Percentiles rank a stretch among this genome's conserved stretches.
Conservation (phyloP, 148 eudicot species). For the Camellia japonica region DNA sequence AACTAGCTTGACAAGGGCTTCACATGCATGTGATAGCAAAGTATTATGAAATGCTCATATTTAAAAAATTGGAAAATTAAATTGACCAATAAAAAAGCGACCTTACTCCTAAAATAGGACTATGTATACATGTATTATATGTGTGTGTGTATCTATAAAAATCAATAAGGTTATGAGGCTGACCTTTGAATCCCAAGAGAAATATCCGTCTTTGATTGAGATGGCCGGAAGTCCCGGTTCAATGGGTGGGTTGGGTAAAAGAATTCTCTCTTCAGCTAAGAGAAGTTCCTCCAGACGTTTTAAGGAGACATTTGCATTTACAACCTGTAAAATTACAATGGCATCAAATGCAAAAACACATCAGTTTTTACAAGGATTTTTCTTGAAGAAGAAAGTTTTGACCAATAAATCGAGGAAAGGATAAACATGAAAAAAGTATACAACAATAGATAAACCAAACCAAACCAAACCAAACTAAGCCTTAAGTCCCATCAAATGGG, state of each 20-base stretch:
- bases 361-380: not conserved
- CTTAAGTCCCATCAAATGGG: too few species aligned
- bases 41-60: not conserved
- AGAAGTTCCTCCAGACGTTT: slow-evolving; percentile 92
- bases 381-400: not conserved
- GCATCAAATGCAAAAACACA: not conserved
- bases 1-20: not conserved
- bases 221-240: slow-evolving; percentile 76
- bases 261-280: slow-evolving; percentile 82
- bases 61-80: not conserved
- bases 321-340: slow-evolving; percentile 47
- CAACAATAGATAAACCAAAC: not conserved
- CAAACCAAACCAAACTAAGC: too few species aligned
- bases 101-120: too few species aligned
- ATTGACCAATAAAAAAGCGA: not conserved
- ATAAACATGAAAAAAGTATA: not conserved
- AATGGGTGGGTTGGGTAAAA: slow-evolving; percentile 81
- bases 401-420: not conserved
- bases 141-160: too few species aligned
- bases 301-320: slow-evolving; percentile 89
- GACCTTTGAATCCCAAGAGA: slow-evolving; percentile 97
- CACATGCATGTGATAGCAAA: not conserved
- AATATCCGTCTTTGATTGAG: slow-evolving; percentile 73
- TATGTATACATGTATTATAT: too few species aligned
- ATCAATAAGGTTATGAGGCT: not conserved